phyloP scores from a whole-genome alignment of 1,284 basidiomycete species.

The Stygiomarasmius scandens region DNA sequence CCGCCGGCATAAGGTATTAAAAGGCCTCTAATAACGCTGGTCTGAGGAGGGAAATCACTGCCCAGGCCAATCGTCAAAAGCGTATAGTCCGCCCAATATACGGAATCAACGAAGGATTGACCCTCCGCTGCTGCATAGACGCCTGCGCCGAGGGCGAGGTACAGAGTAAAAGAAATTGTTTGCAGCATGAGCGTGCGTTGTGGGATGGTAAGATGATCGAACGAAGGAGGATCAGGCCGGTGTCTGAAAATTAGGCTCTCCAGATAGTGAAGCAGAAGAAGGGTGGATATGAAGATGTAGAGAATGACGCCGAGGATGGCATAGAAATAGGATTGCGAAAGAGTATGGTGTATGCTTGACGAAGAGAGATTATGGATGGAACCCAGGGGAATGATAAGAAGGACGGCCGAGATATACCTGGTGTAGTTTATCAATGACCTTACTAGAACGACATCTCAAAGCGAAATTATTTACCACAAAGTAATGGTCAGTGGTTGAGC shows the following conservation, averaged over 20 bases:
- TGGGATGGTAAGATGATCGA: slow-evolving; percentile 36
- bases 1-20: slow-evolving; percentile 39
- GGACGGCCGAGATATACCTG: slow-evolving; percentile 37
- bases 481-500: slow-evolving; percentile 38
- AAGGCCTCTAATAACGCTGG: slow-evolving; percentile 27
- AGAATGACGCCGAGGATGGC: slow-evolving; percentile 34
- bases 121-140: slow-evolving; percentile 36
- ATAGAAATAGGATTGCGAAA: slow-evolving; percentile 41
- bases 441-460: not conserved
- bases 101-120: slow-evolving; percentile 38
- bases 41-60: slow-evolving; percentile 36
- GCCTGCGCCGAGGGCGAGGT: slow-evolving; percentile 39
- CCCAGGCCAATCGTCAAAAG: slow-evolving; percentile 42
- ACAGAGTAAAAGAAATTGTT: slow-evolving; percentile 38
- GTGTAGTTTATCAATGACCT: not conserved
- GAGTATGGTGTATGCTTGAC: slow-evolving; percentile 13
- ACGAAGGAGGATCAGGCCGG: slow-evolving; percentile 26
- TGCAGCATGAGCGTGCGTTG: slow-evolving; percentile 45
- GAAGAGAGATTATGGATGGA: slow-evolving; percentile 24
- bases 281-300: slow-evolving; percentile 35
- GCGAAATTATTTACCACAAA: slow-evolving; percentile 37
- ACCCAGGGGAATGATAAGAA: slow-evolving; percentile 34
- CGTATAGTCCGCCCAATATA: slow-evolving; percentile 46
- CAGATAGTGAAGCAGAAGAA: slow-evolving; percentile 35
- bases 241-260: slow-evolving; percentile 15